phyloP scores from a whole-genome alignment of 768 basidiomycete species.

The Royoungia palumana region DNA sequence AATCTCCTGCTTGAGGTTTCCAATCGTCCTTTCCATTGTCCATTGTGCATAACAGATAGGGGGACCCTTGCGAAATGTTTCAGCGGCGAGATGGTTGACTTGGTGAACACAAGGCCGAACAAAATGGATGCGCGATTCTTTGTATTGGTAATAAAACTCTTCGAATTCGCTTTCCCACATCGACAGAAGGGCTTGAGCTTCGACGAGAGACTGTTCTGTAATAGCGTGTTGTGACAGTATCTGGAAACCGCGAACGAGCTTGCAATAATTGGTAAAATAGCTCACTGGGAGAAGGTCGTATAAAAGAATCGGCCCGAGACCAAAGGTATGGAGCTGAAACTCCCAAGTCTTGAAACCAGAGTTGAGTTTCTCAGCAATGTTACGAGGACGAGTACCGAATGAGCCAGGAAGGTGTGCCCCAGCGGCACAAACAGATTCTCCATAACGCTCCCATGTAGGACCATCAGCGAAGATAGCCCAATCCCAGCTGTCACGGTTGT shows the following conservation, averaged over 20 bases:
- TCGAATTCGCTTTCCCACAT: conserved; percentile 31
- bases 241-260: conserved; percentile 20
- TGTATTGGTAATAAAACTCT: too few species aligned
- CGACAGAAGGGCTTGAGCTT: background rate
- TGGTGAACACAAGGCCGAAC: too few species aligned
- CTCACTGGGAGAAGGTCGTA: conserved; percentile 7
- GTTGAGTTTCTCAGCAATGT: too few species aligned
- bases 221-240: conserved; percentile 23
- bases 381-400: background rate
- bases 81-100: too few species aligned
- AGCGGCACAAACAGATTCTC: background rate
- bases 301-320: conserved; percentile 18
- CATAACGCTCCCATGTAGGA: background rate
- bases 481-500: background rate
- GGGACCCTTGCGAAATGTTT: too few species aligned
- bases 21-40: too few species aligned
- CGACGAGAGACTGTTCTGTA: conserved; percentile 16
- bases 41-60: too few species aligned
- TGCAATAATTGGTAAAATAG: conserved; percentile 22
- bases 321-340: conserved; percentile 19
- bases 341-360: conserved; percentile 27
- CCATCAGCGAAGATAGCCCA: background rate
- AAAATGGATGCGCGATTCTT: too few species aligned
- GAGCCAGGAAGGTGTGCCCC: background rate
- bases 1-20: too few species aligned